Percentiles rank a stretch among this genome's conserved stretches.
These are phyloP conservation scores for Cryphonectria naterciae DNA, from an alignment of 2,329 filamentous ascomycete genomes.

Conservation along the genomic window DNA sequence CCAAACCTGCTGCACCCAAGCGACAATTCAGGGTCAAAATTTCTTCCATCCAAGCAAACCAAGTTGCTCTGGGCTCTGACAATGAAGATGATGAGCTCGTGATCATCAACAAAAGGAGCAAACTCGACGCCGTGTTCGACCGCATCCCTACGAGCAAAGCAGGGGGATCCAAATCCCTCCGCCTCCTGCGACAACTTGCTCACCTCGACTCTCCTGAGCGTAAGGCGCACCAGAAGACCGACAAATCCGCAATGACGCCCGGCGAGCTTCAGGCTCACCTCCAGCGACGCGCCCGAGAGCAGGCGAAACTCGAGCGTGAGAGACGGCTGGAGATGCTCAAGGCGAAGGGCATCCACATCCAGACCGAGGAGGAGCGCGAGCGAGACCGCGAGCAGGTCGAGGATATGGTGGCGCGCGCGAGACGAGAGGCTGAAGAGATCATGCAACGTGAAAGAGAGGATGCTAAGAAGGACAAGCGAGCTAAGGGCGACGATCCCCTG, in stretches of 20 bases:
- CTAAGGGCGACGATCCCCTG: slow-evolving; percentile 51
- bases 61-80: slow-evolving; percentile 50
- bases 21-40: slow-evolving; percentile 58
- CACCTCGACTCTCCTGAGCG: slow-evolving; percentile 69
- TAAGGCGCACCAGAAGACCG: slow-evolving; percentile 47
- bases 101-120: slow-evolving; percentile 56
- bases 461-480: slow-evolving; percentile 66
- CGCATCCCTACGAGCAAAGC: slow-evolving; percentile 65
- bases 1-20: slow-evolving; percentile 35
- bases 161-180: slow-evolving; percentile 66
- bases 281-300: slow-evolving; percentile 73
- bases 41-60: slow-evolving; percentile 45
- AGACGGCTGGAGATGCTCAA: slow-evolving; percentile 76
- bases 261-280: slow-evolving; percentile 71
- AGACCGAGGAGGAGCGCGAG: slow-evolving; percentile 85
- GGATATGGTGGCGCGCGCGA: slow-evolving; percentile 82
- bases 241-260: slow-evolving; percentile 64
- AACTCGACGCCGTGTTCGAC: slow-evolving; percentile 69
- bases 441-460: slow-evolving; percentile 76
- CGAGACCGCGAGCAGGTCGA: slow-evolving; percentile 81
- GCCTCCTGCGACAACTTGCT: slow-evolving; percentile 73
- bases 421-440: slow-evolving; percentile 78
- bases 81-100: slow-evolving; percentile 66
- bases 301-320: slow-evolving; percentile 77
- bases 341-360: slow-evolving; percentile 78